Evolutionary conservation across 163 green algal genomes (phyloP).

Genomic region (Trebouxia gelatinosa): DNA sequence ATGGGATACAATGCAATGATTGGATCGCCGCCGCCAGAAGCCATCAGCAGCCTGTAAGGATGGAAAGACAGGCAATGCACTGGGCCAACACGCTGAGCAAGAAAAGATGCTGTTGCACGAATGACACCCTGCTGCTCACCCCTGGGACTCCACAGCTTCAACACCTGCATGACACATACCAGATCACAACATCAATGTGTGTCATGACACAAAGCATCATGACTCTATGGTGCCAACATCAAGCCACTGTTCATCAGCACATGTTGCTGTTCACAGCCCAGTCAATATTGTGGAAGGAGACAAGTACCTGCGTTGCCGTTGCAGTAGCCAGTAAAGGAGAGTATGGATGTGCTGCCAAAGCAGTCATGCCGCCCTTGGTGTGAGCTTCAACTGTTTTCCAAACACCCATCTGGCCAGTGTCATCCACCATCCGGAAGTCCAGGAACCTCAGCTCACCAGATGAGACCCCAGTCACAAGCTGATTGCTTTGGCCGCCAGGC

Average conservation of each 20-base stretch:
- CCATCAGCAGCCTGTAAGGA: conserved; percentile 80
- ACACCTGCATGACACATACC: conserved; percentile 54
- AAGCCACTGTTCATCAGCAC: too few relatives aligned
- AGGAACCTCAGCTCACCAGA: conserved; percentile 65
- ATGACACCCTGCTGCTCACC: conserved; percentile 71
- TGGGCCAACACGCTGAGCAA: conserved; percentile 66
- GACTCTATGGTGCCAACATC: too few relatives aligned
- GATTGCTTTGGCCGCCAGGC: conserved; percentile 49
- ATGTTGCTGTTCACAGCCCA: too few relatives aligned
- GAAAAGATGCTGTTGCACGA: conserved; percentile 65
- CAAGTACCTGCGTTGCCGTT: conserved; percentile 58
- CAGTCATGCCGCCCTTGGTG: conserved; percentile 67
- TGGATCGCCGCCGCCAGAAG: conserved; percentile 56
- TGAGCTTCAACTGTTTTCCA: conserved; percentile 67
- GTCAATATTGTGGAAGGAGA: too few relatives aligned
- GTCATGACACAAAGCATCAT: too few relatives aligned
- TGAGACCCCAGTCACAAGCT: conserved; percentile 49
- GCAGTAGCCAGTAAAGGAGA: conserved; percentile 83
- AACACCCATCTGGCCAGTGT: conserved; percentile 29
- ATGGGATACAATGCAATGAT: conserved; percentile 23
- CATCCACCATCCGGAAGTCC: conserved; percentile 60
- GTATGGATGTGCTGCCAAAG: conserved; percentile 73
- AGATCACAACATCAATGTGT: too few relatives aligned
- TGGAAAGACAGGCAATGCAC: conserved; percentile 83
- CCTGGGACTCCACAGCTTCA: conserved; percentile 64